Percentiles rank a stretch among this genome's conserved stretches.
Evolutionary conservation across 352 stramenopile species (phyloP).

Genomic region (Phytophthora brassicae): DNA sequence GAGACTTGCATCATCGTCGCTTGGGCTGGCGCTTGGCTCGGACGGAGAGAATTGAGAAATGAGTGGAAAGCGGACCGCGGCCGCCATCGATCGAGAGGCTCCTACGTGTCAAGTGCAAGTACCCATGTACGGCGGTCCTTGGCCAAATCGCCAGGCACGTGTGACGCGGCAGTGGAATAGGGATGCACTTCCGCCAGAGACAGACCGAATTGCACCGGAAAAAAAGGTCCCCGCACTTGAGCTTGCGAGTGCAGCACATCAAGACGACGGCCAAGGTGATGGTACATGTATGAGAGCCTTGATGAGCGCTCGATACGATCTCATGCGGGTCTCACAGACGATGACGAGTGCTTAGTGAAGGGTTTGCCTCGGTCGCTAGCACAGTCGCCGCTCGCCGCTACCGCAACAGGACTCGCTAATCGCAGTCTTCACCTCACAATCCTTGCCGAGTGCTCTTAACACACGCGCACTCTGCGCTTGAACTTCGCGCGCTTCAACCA

Average conservation of each 20-base stretch:
- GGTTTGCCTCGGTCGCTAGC: background rate
- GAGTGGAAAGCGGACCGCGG: conserved; percentile 1
- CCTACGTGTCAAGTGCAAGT: conserved; percentile 10
- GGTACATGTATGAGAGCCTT: no score
- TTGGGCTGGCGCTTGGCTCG: conserved; percentile 21
- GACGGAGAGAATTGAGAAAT: conserved; percentile 29
- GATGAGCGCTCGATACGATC: no score
- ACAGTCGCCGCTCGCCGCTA: no score
- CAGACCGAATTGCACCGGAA: conserved; percentile 24
- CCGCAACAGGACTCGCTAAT: conserved; percentile 22
- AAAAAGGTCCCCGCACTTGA: conserved; percentile 11
- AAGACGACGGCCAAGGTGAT: conserved; percentile 8
- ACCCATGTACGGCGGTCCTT: conserved; percentile 9
- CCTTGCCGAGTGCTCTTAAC: conserved; percentile 9
- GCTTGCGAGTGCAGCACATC: conserved; percentile 26
- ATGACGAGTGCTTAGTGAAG: background rate
- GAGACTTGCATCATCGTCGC: conserved; percentile 26
- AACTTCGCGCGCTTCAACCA: conserved; percentile 32
- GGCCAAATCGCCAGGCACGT: conserved; percentile 21
- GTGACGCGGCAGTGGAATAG: conserved; percentile 24
- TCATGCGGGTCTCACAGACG: background rate
- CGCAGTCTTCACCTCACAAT: conserved; percentile 26
- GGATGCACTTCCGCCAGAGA: conserved; percentile 27
- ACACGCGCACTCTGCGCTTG: conserved; percentile 14
- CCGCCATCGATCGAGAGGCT: background rate